A percentile compares a stretch with the other conserved stretches of the same genome.
Evolutionary conservation across 2,329 filamentous ascomycete species (phyloP).

Genomic region (Neofusicoccum laricinum): DNA sequence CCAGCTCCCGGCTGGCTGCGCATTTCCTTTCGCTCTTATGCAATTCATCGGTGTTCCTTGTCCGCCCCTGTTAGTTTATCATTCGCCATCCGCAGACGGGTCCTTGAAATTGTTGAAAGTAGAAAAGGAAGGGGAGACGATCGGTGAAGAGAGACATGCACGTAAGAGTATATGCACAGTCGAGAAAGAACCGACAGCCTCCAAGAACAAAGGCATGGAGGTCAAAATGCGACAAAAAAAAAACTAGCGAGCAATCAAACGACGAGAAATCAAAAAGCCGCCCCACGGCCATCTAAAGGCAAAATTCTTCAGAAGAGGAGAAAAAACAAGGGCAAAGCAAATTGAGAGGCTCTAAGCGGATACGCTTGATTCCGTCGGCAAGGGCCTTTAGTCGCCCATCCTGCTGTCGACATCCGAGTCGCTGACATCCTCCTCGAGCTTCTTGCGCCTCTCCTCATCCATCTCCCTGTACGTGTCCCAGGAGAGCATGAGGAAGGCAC

Average conservation of each 20-base stretch:
- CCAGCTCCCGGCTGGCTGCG: neutral
- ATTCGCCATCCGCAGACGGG: neutral
- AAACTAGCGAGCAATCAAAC: no score
- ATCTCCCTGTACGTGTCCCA: slow-evolving; percentile 95
- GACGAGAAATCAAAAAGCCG: neutral
- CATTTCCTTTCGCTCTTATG: neutral
- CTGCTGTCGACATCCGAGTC: slow-evolving; percentile 42
- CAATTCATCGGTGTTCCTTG: neutral
- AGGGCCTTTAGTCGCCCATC: neutral
- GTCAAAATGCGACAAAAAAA: neutral
- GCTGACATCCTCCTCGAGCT: slow-evolving; percentile 38
- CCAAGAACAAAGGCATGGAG: neutral
- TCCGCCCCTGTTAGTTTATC: neutral
- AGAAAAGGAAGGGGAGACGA: neutral
- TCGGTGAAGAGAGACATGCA: no score
- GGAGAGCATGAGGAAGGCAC: slow-evolving; percentile 80
- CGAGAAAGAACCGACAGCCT: no score
- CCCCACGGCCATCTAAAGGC: neutral
- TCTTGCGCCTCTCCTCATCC: slow-evolving; percentile 73
- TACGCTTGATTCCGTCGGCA: neutral
- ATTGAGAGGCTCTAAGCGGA: no score
- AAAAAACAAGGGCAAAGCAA: neutral
- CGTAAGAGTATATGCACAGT: no score
- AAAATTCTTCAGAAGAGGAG: neutral
- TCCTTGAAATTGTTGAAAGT: neutral